Evolutionary conservation across 2,329 filamentous ascomycete species (phyloP).

Genomic region (Raffaelea albimanens): DNA sequence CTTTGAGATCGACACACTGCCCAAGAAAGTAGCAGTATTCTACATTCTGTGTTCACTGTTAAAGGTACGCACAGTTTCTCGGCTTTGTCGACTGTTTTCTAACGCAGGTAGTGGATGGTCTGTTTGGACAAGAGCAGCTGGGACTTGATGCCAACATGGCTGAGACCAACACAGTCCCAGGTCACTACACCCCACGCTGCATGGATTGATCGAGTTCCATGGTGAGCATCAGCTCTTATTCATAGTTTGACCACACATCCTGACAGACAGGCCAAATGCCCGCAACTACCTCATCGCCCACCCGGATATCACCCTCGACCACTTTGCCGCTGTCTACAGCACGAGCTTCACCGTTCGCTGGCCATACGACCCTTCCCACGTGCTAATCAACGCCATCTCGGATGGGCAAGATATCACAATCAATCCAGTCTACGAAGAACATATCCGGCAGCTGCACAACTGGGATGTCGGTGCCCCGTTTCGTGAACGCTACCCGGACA

Average conservation of each 20-base stretch:
- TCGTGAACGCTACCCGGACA: slow-evolving; percentile 16
- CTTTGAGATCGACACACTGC: slow-evolving; percentile 19
- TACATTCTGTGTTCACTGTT: slow-evolving; percentile 19
- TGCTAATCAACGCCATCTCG: slow-evolving; percentile 14
- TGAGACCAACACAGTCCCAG: slow-evolving; percentile 19
- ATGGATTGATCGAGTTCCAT: slow-evolving; percentile 23
- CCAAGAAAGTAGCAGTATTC: slow-evolving; percentile 21
- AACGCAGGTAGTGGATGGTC: slow-evolving; percentile 19
- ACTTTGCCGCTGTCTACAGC: slow-evolving; percentile 21
- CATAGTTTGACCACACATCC: not conserved
- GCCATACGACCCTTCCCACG: slow-evolving; percentile 19
- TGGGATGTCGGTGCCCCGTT: slow-evolving; percentile 20
- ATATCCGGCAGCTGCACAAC: slow-evolving; percentile 20
- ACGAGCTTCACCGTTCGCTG: slow-evolving; percentile 21
- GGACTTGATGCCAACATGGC: slow-evolving; percentile 20
- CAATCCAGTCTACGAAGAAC: slow-evolving; percentile 22
- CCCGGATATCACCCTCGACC: slow-evolving; percentile 21
- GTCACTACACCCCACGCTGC: slow-evolving; percentile 18
- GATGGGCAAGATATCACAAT: slow-evolving; percentile 13
- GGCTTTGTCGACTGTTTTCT: not conserved
- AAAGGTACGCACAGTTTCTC: slow-evolving; percentile 14
- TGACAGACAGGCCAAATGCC: slow-evolving; percentile 16
- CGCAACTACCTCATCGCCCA: slow-evolving; percentile 21
- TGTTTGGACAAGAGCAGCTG: slow-evolving; percentile 20
- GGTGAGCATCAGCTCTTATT: slow-evolving; percentile 10